Evolutionary conservation across 2,329 filamentous ascomycete genomes (phyloP).

Genomic region (Penicillium sp.): DNA sequence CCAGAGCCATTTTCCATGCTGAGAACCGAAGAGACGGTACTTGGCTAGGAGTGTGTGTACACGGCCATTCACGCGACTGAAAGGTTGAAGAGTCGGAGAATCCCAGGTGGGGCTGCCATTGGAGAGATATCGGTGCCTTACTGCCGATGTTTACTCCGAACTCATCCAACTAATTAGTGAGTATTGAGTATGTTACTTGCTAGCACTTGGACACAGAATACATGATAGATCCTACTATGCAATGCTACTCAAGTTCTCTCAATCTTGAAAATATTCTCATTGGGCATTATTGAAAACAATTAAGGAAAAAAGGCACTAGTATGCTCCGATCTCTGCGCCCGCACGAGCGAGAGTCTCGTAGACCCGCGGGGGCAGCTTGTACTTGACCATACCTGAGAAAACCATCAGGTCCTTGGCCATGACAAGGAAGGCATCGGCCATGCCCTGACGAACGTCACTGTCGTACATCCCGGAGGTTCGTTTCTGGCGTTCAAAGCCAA

Average conservation of each 20-base stretch:
- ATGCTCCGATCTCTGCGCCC: constrained; percentile 63
- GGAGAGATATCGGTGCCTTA: neutral
- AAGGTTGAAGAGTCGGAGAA: neutral
- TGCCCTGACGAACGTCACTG: constrained; percentile 44
- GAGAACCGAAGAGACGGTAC: neutral
- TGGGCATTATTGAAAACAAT: neutral
- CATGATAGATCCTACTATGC: no score
- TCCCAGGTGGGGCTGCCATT: neutral
- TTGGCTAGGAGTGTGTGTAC: neutral
- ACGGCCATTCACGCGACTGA: neutral
- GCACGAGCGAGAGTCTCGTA: constrained; percentile 86
- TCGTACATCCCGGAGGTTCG: constrained; percentile 73
- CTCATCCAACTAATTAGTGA: no score
- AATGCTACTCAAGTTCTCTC: no score
- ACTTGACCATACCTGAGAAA: constrained; percentile 89
- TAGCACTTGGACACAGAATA: no score
- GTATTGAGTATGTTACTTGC: no score
- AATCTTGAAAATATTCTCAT: neutral
- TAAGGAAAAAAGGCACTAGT: constrained; percentile 23
- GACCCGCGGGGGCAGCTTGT: constrained; percentile 81
- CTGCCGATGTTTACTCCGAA: neutral
- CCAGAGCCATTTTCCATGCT: constrained; percentile 36
- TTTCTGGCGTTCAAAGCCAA: constrained; percentile 73
- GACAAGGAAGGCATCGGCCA: constrained; percentile 72
- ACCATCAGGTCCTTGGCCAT: constrained; percentile 89